A percentile compares a stretch with the other conserved stretches of the same genome.
These are phyloP conservation scores for Rosa multiflora DNA, from an alignment of 306 rosid genomes.

Conservation along the genomic window DNA sequence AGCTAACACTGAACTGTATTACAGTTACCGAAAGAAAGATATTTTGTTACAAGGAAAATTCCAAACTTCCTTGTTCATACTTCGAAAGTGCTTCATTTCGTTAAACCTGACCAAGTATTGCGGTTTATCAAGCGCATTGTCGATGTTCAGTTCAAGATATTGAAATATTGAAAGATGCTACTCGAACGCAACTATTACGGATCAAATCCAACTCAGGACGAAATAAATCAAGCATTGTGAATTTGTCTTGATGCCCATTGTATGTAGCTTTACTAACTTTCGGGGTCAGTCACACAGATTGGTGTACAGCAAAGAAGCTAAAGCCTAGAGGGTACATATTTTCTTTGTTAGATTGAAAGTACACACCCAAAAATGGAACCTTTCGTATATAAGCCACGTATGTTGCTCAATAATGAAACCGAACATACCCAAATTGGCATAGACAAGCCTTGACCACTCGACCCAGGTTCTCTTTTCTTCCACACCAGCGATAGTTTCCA, in stretches of 20 bases:
- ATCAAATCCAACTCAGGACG: not conserved
- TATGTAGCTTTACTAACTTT: not conserved
- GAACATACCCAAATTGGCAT: slow-evolving; percentile 7
- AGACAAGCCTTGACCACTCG: slow-evolving; percentile 13
- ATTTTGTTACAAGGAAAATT: not conserved
- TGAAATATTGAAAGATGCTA: too few relatives aligned
- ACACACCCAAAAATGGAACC: slow-evolving; percentile 1
- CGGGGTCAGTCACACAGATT: not conserved
- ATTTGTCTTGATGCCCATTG: not conserved
- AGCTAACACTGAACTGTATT: not conserved
- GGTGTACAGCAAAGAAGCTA: not conserved
- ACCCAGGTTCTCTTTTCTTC: slow-evolving; percentile 15
- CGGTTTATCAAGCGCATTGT: not conserved
- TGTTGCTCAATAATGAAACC: not conserved
- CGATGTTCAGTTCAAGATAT: not conserved
- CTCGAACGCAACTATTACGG: not conserved
- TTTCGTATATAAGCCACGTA: slow-evolving; percentile 14
- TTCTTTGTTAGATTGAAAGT: not conserved
- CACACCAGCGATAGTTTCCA: not conserved
- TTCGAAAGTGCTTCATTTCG: not conserved
- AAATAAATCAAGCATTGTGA: not conserved
- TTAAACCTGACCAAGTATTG: not conserved
- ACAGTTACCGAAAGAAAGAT: not conserved
- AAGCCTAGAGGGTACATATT: not conserved
- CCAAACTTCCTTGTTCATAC: not conserved